Evolutionary conservation across 2,329 filamentous ascomycete genomes (phyloP), one percentile per base, ranked within the genome.

Genomic region (Bertia moriformis): DNA sequence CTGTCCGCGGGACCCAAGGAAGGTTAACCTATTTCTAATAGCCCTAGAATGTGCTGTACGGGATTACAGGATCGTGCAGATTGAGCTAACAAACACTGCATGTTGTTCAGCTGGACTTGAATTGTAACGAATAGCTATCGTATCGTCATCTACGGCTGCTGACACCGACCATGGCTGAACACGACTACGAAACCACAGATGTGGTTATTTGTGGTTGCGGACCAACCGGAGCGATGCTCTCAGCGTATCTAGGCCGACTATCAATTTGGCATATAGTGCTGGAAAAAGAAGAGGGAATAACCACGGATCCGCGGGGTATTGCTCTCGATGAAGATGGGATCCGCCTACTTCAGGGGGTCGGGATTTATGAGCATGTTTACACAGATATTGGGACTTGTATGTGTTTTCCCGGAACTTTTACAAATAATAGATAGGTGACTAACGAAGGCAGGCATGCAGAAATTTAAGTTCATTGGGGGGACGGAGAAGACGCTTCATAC

Each of bases 281-380:
- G 5, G 53, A 56, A 38, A 48, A 44, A 36, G 49, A 53, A 14
- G 10, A 19, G 2, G 42, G 44, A 7, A 46, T 56, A 19, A 52
- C 43, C 3, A 39, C 39, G 4, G 53, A 56, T 40, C 53, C 53
- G 2, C 42, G 53, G 3, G 53, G 53, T 2, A 54, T 56, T 27
- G 49, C 48, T 1, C 43, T 56, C 14, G 50, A 53, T 15, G 53
- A 52, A 33, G 53, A 56, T 40, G 53, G 50, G 3, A 48, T 56
- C 27, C 47, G 53, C 2, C 37, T 41, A 4, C 33, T 51, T 3
- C 49, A 54, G 18, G 47, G 37, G 1, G 32, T 46, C 3, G 50
- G 50, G 3, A 35, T 53, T 4, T 51, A 51, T 29, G 43, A 48
- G 2, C 38, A 49, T 7, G 37, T 50, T 15, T 53, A 43, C 38